Percentiles rank a stretch among this genome's conserved stretches.
Evolutionary conservation across 108 stramenopile genomes (phyloP).

Genomic region (Conticribra guillardii): DNA sequence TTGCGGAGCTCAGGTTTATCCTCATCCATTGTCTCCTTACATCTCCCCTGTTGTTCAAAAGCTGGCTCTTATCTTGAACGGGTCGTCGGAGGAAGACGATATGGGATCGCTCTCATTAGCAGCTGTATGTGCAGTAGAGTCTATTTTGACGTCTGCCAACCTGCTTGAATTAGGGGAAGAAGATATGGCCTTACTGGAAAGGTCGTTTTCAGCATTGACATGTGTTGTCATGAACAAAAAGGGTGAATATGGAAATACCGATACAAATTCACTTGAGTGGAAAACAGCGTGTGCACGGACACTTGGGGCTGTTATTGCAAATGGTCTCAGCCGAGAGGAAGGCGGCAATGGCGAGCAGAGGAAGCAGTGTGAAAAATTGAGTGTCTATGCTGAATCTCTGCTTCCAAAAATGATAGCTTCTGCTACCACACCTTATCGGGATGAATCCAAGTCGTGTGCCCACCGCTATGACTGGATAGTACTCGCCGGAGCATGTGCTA

Average conservation of each 20-base stretch:
- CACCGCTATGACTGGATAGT: conserved; percentile 49
- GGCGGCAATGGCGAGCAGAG: not conserved
- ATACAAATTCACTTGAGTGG: conserved; percentile 23
- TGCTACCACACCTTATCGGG: conserved; percentile 16
- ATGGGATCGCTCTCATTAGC: conserved; percentile 36
- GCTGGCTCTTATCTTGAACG: conserved; percentile 34
- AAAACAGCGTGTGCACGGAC: conserved; percentile 37
- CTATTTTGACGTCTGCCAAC: conserved; percentile 47
- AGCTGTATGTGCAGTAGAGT: conserved; percentile 58
- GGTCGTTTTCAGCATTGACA: conserved; percentile 31
- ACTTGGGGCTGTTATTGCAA: conserved; percentile 42
- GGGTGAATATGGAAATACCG: not conserved
- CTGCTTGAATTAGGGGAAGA: conserved; percentile 29
- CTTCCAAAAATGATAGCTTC: conserved; percentile 35
- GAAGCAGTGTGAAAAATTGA: conserved; percentile 17
- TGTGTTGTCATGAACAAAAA: conserved; percentile 8
- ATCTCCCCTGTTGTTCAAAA: conserved; percentile 31
- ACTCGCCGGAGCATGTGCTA: conserved; percentile 50
- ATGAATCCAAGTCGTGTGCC: conserved; percentile 7
- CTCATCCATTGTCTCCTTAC: conserved; percentile 71
- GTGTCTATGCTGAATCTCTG: conserved; percentile 17
- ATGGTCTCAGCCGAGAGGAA: conserved; percentile 14
- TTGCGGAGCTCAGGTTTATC: conserved; percentile 62
- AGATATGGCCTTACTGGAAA: conserved; percentile 16
- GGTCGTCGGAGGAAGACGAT: conserved; percentile 4